A percentile compares a stretch with the other conserved stretches of the same genome.
Evolutionary conservation across 1,284 basidiomycete genomes (phyloP).

Genomic region (Malassezia yamatoensis): DNA sequence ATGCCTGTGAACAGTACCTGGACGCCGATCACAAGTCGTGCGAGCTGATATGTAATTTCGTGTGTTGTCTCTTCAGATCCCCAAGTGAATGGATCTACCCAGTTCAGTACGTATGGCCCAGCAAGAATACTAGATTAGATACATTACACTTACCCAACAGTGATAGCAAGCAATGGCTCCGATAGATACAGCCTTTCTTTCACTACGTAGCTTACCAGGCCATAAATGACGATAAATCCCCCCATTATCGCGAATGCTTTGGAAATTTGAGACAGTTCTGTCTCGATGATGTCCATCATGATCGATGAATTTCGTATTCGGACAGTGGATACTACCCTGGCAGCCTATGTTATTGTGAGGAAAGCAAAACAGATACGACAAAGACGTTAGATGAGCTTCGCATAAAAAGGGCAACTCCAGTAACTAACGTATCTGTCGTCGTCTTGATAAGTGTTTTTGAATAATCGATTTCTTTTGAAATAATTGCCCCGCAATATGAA

Average conservation of each 20-base stretch:
- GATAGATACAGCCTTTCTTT: conserved; percentile 43
- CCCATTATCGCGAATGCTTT: conserved; percentile 39
- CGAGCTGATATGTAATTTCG: conserved; percentile 48
- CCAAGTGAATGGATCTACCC: conserved; percentile 42
- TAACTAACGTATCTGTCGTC: not conserved
- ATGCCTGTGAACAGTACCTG: conserved; percentile 50
- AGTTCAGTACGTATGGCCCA: conserved; percentile 41
- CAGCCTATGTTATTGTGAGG: no score
- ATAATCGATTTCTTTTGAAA: no score
- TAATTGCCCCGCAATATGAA: no score
- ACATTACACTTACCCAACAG: conserved; percentile 16
- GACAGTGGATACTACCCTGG: no score
- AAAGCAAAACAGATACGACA: no score
- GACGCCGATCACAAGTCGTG: conserved; percentile 45
- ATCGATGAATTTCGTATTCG: no score
- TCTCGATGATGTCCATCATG: conserved; percentile 24
- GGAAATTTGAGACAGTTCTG: conserved; percentile 36
- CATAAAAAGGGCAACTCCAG: no score
- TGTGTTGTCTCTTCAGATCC: conserved; percentile 24
- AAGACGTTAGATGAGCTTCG: no score
- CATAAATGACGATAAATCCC: conserved; percentile 43
- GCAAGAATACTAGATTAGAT: conserved; percentile 26
- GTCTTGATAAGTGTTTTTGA: no score
- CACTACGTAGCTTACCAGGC: conserved; percentile 40
- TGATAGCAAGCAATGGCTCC: conserved; percentile 42